Base-by-base conservation (phyloP, 1,284 basidiomycete species). In the Cryptococcus maquisensis region DNA sequence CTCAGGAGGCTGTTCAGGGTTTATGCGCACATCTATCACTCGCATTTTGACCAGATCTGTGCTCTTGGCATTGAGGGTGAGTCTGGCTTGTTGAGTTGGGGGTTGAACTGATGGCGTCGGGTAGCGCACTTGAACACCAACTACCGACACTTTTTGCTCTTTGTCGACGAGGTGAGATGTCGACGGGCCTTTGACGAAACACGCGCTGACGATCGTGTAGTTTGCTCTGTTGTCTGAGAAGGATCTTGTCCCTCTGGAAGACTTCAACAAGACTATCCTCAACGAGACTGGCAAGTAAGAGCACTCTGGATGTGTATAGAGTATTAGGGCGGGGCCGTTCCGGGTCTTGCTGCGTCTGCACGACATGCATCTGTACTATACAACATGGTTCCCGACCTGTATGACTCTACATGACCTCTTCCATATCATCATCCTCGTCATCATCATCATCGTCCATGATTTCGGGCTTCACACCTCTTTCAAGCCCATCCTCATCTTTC, bases 11-110 rank as follows among this genome's bases (percentile, higher is more conserved):
- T 99, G 47, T 98, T 98, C 82, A 83, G 96, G 15, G 90, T 99
- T 41, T 99, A 99, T 71, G 96, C 94, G 21, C 96, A 99, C 75
- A 86, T 98, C 68, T 99, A 99, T 80, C 96, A 95, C 81, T 94
- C 94, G 67, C 96, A 99, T 77, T 98, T 99, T 76, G 95, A 98
- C 67, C 95, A 98, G 71, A 91, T 98, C 58, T 98, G 95, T 75
- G 96, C 95, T 8, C 79, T 99, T 47, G 93, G 93, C 15, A 97
- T 99, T 58, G 96, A 98, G 83, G 93, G 93, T 95, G 62, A 49
- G 80, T 63, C 32, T 12, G 4, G 16, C 16, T 2, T 21, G 37
- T 8, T 15, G n/a, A 12, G 20, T 16, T 41, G 39, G 40, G 4
- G 6, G 4, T 10, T 21, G 20, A 26, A 35, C 24, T n/a, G 10